Evolutionary conservation across 2,329 filamentous ascomycete species (phyloP), one percentile per base, ranked within the genome.

Genomic region (Exophiala alcalophila): DNA sequence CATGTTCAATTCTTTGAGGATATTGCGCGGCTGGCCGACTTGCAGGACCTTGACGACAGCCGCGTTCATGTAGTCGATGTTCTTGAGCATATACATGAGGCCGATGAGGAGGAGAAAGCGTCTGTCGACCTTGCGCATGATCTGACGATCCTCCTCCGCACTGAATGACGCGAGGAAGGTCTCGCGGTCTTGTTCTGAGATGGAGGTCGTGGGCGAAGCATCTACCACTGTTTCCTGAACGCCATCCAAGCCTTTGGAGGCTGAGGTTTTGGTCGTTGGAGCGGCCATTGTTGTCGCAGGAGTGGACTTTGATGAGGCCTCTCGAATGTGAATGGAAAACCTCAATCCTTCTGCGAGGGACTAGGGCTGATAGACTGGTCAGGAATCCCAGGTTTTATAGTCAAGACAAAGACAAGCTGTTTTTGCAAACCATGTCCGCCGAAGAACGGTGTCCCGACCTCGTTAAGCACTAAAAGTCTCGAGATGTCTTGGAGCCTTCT

Each of bases 81-180:
- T 61, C 36, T 71, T 71, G 36, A 70, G 62, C 83, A 87, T 86
- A 33, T 84, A 65, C 24, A 76, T 65, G 5, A 81, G 76, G 33
- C 83, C 84, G 20, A 80, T 59, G 9, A 87, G 69, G 20, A 88
- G 70, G 3, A 82, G 77, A 1, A 70, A 70, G 29, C 84, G 84
- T 50, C 85, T 84, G 37, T 86, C 86, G 3, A 71, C 65, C 47
- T 70, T 71, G 34, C 58, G 53, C 58, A 66, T 65, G 45, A 70
- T 65, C 1, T 50, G 44, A 21, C 56, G 59, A 34, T 67, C 66
- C 33, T 70, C 65, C 32, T 63, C 61, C 0, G 60, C 57, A 5
- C 59, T 62, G 44, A 70, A 70, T 0, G 62, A 59, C 2, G 61
- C 58, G 3, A 70, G 57, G 33, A 70, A 68, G 14, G 56, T 37